Evolutionary conservation across 2,329 filamentous ascomycete genomes (phyloP), one percentile per base, ranked within the genome.

Genomic region (Fusarium pseudograminearum): DNA sequence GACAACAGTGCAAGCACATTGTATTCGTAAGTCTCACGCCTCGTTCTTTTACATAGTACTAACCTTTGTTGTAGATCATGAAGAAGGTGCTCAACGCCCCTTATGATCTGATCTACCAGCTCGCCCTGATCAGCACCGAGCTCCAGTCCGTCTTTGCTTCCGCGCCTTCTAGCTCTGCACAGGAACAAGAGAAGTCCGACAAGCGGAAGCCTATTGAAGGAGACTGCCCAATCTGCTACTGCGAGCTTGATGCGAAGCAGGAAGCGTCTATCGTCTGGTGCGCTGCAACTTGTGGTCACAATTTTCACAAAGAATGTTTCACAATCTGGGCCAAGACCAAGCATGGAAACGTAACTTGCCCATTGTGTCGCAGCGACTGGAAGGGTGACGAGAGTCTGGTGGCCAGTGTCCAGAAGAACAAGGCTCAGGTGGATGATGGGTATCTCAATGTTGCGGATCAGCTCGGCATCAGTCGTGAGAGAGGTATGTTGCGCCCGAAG

Each of bases 1-100:
- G 86, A 1, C 83, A 87, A 33, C 87, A 89, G 65, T 91, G 89
- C 83, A 91, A 91, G 73, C 90, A 92, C 70, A 80, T 89, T 28
- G 65, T 90, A 44, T 91, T 89, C 72, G 86, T 86, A 71, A 41
- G 79, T 77, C 10, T 8, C 22, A 11, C 5, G 1, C 6, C 33
- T 26, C 15, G 2, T 8, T 11, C 0, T 6, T 7, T 10, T 12
- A n/a, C 4, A 15, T 5, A 3, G n/a, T 10, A 16, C 34, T 59
- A 12, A 66, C 3, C n/a, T n/a, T 33, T 6, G 4, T 1, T 38
- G 15, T 5, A 86, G 83, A 82, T 90, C 26, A 82, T 91, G 76
- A 80, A 84, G 15, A 83, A 85, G 20, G 87, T 91, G 3, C 83
- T 91, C 34, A 85, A 85, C 47, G 89, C 87, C 1, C 84, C 83